Evolutionary conservation across 768 basidiomycete genomes (phyloP).

Genomic region (Nidularia pulvinata): DNA sequence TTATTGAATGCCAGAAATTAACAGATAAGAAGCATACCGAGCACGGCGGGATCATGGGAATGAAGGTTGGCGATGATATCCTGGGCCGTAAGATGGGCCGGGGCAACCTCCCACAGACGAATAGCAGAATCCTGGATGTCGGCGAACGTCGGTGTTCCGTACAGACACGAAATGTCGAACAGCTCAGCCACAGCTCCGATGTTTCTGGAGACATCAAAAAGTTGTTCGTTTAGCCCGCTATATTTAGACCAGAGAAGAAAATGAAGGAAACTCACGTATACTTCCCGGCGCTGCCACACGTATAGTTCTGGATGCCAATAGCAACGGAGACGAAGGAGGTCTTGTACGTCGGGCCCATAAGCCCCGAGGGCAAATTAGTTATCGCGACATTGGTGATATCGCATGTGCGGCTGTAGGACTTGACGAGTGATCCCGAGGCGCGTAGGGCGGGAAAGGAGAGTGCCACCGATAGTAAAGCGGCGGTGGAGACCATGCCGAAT

Average conservation of each 20-base stretch:
- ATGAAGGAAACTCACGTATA: slow-evolving; percentile 36
- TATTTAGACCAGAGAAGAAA: not conserved
- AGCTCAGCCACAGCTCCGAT: slow-evolving; percentile 51
- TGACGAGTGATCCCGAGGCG: not conserved
- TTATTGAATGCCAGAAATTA: not conserved
- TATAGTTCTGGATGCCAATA: slow-evolving; percentile 56
- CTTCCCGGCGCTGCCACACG: slow-evolving; percentile 39
- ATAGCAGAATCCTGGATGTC: slow-evolving; percentile 18
- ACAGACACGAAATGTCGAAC: slow-evolving; percentile 54
- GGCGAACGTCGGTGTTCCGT: slow-evolving; percentile 21
- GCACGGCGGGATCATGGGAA: slow-evolving; percentile 13
- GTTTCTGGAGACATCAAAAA: slow-evolving; percentile 22
- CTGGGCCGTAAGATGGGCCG: slow-evolving; percentile 9
- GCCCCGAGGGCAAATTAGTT: slow-evolving; percentile 18
- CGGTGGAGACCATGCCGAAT: not conserved
- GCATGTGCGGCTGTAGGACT: slow-evolving; percentile 11
- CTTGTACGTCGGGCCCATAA: slow-evolving; percentile 29
- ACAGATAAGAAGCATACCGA: slow-evolving; percentile 21
- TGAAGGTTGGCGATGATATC: slow-evolving; percentile 13
- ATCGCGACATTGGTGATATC: slow-evolving; percentile 17
- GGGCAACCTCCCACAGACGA: slow-evolving; percentile 14
- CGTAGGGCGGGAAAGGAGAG: not conserved
- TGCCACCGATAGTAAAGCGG: not conserved
- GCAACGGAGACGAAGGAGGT: slow-evolving; percentile 43
- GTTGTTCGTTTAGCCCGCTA: not conserved